Conservation (phyloP, 495 filamentous ascomycete species). For the Hypoxylon cercidicola region DNA sequence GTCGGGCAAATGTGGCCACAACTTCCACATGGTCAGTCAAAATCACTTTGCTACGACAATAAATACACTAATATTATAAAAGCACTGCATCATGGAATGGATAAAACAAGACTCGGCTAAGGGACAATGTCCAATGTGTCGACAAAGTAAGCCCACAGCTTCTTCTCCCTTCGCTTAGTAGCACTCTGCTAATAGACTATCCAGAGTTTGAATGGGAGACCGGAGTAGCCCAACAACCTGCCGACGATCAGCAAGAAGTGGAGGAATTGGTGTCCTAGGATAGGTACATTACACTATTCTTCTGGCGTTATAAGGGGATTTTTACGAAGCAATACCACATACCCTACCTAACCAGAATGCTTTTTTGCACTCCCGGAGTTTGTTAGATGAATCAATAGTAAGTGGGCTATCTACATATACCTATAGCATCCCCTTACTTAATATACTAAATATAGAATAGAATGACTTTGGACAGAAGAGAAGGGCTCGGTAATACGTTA, state of each 20-base stretch:
- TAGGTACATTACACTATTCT: not conserved
- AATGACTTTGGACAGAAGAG: not conserved
- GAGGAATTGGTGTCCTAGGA: constrained; percentile 17
- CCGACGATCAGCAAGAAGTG: constrained; percentile 32
- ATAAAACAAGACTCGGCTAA: constrained; percentile 93
- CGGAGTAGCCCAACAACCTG: constrained; percentile 24
- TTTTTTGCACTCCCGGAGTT: not conserved
- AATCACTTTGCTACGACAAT: not conserved
- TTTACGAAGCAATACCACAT: not conserved
- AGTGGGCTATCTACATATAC: not conserved
- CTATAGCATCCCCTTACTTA: not conserved
- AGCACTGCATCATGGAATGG: constrained; percentile 98
- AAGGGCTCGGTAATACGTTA: not conserved
- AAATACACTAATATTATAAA: constrained; percentile 35
- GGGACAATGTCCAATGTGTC: constrained; percentile 97
- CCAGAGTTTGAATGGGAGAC: constrained; percentile 75
- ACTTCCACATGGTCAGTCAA: constrained; percentile 88
- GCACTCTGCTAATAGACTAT: constrained; percentile 36
- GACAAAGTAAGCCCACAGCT: constrained; percentile 76
- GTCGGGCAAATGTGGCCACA: constrained; percentile 94
- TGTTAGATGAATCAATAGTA: constrained; percentile 12
- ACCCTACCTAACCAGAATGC: not conserved
- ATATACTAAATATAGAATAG: not conserved
- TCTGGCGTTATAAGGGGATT: not conserved
- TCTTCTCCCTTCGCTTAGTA: not conserved